Base-by-base conservation (phyloP, 2,329 filamentous ascomycete species). In the Leptographium radiaticola region DNA sequence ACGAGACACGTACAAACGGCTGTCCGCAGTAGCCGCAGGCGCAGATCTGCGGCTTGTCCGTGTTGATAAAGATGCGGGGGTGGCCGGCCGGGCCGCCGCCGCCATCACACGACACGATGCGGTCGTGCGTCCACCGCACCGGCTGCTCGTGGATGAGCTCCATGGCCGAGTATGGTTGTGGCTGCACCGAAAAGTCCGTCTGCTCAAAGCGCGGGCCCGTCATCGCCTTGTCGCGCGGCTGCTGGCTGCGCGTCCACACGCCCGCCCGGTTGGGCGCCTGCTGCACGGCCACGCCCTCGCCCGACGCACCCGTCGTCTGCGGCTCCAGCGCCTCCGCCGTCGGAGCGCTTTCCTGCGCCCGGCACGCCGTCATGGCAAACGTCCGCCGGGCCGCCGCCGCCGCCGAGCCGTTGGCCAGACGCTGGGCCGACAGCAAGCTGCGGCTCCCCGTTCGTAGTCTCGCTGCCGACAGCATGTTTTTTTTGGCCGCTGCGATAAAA, bases 141-240 rank as follows among this genome's bases (percentile, higher is more conserved):
- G 90, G 91, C 71, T 96, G 86, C 75, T 90, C 84, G 77, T 98
- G 93, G 65, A 97, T 90, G 68, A 98, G 81, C 62, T 94, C 88
- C 65, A 98, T 98, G 58, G 93, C 93, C 36, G 93, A 85, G 65
- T 83, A 77, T 34, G 93, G 86, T 73, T 85, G 86, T 59, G 93
- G 93, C 93, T 97, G 93, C 61, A 85, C 73, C 62, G 84, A 81
- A 72, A 97, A 91, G 65, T 95, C 88, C 38, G 89, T 97, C 81
- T 97, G 91, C 76, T 98, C 93, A 65, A 98, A 98, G 62, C 91
- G 78, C 60, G 93, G 93, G 44, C 93, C 93, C 44, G 83, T 82
- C 91, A 98, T 98, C 52, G 89, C 93, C 69, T 82, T 71, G 53
- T 81, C 78, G 63, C 91, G 79, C 42, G 89, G 82, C 69, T 81